Evolutionary conservation across 371 early-diverging fungal genomes (phyloP), one percentile per base, ranked within the genome.

Genomic region (Mortierella sp.): DNA sequence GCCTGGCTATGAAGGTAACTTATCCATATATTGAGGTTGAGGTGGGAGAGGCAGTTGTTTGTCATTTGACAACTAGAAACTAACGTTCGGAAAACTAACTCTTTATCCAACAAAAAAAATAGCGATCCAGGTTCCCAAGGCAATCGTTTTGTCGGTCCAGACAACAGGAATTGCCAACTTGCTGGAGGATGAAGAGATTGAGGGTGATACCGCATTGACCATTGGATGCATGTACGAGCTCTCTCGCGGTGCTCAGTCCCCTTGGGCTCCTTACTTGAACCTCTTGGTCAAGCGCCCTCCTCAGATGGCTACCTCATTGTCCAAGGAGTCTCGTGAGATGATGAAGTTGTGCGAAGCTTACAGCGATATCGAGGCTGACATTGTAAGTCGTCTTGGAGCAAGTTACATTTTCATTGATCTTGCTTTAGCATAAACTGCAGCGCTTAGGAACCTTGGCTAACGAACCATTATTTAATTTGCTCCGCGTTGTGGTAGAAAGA

Each of bases 171-270:
- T 96, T 61, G 92, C 96, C 77, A 94, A 96, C 80, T 82, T 96
- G 28, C 83, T 96, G 26, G 91, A 91, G n/a, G 94, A 95, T 69
- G 90, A 92, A 19, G 83, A 86, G 34, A 81, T 93, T 34, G 94
- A 91, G 44, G 97, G 96, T 31, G 92, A 93, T 9, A 89, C 95
- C 57, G 93, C 94, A 10, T 90, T 98, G 61, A 91, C 94, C 1
- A 76, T 97, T 24, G 92, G 95, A 19, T 89, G 96, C 76, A 92
- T 97, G 94, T 98, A 94, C 78, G 98, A 98, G 82, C 81, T 91
- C 72, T 83, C 93, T 4, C 90, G 90, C 75, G 93, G 93, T 14
- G 75, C 80, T 54, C 79, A 89, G 13, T 95, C 96, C 1, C 96
- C 96, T 6, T 98, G 95, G 95, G 92, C 89, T 59, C 55, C 81